Base-by-base conservation (phyloP, 176 grass and related monocot genomes). In the Cenchrus americanus region DNA sequence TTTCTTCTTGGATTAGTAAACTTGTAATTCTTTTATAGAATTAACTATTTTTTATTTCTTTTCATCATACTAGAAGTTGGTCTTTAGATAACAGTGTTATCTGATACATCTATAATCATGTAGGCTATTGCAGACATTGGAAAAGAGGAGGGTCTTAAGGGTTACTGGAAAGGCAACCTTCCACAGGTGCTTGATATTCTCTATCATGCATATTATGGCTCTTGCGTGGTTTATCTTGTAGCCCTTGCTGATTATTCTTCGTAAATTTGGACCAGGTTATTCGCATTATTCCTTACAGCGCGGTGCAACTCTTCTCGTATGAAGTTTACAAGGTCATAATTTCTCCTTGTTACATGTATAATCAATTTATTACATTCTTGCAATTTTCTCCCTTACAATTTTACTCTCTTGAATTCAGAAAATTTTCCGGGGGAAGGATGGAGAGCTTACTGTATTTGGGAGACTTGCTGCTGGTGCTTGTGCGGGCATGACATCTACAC, bases 401-500 rank as follows among this genome's bases (percentile, higher is more conserved):
- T 81, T 65, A 61, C 76, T 87, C 37, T 7, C 53, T 74, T 85
- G 22, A 23, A 78, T 77, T 67, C 80, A 99, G 96, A 96, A 92
- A 92, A 47, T 99, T 49, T 94, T 99, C 43, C 94, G 81, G 70
- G 82, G 79, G 87, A 99, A 94, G 53, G 89, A 96, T 80, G 93
- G 93, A 42, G 93, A 99, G 71, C 85, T 99, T 87, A 83, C 96
- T 85, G 73, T 99, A 26, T 81, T 96, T 75, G 96, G 96, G 65
- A 99, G 96, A 63, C 87, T 99, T 79, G 82, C 91, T 81, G 96
- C 96, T 75, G 96, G 93, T 84, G 96, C 96, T 90, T 99, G 93
- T 44, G 96, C 96, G 83, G 96, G 96, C 86, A 99, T 99, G 96
- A 99, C 96, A 73, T 99, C 96, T 86, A 99, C 96, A 73, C 91